A percentile compares a stretch with the other conserved stretches of the same genome.
These are phyloP conservation scores for Trichomonas tenax DNA, from an alignment of 208 protist genomes.

Conservation along the genomic window DNA sequence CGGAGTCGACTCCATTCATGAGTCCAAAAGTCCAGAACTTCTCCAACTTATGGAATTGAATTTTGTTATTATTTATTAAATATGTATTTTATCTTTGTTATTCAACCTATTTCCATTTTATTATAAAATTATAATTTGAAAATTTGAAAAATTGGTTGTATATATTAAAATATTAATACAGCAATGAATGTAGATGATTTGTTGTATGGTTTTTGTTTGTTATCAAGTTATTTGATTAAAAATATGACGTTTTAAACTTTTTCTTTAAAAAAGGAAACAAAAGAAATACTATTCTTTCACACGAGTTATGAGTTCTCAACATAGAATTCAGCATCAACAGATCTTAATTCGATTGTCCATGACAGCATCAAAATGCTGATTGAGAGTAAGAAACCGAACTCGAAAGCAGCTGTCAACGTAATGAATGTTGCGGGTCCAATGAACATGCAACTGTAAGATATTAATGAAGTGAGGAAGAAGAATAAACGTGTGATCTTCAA, in stretches of 20 bases:
- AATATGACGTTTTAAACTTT: too few species aligned
- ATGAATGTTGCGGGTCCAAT: neutral
- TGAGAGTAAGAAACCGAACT: neutral
- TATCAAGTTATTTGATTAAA: too few species aligned
- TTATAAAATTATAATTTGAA: too few species aligned
- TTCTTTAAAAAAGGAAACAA: neutral
- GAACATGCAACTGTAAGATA: neutral
- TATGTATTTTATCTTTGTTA: neutral
- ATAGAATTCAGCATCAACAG: neutral
- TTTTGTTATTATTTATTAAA: neutral
- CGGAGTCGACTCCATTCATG: neutral
- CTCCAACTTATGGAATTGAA: neutral
- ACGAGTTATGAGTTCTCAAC: neutral
- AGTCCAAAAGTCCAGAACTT: neutral
- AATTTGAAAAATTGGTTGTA: too few species aligned
- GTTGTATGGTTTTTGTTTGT: too few species aligned
- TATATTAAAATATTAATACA: too few species aligned
- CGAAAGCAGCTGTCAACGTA: neutral
- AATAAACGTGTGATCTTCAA: neutral
- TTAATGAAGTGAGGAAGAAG: neutral
- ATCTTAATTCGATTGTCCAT: neutral
- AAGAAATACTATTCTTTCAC: neutral
- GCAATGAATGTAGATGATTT: too few species aligned
- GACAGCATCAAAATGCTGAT: neutral
- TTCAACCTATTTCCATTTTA: neutral